These are phyloP conservation scores for Trichoderma brevicompactum DNA, from an alignment of 2,329 filamentous ascomycete species.

Conservation along the genomic window DNA sequence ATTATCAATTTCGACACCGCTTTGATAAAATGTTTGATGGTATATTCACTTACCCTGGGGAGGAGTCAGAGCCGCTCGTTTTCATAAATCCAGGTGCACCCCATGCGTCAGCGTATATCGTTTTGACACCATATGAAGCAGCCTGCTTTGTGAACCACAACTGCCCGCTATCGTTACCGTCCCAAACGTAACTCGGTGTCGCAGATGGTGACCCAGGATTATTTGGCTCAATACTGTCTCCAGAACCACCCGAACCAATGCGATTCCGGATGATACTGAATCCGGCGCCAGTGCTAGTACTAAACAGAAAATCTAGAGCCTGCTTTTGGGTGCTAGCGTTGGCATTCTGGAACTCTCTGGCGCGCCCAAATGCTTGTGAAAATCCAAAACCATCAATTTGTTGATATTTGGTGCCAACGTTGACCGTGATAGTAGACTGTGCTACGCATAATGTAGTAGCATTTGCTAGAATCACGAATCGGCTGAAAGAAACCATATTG, in stretches of 20 bases:
- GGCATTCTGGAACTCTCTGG: conserved; percentile 15
- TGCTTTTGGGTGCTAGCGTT: conserved; percentile 17
- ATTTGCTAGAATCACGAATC: not conserved
- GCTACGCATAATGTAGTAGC: not conserved
- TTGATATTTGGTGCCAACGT: conserved; percentile 8
- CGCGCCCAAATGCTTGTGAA: conserved; percentile 18
- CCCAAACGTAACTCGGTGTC: conserved; percentile 8
- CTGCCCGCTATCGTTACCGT: conserved; percentile 13
- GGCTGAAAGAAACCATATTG: not conserved
- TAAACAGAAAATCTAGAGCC: conserved; percentile 14
- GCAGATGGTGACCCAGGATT: conserved; percentile 14
- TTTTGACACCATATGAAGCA: conserved; percentile 12
- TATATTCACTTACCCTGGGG: conserved; percentile 1
- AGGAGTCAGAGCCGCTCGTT: conserved; percentile 14
- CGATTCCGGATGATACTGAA: conserved; percentile 20
- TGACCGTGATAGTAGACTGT: conserved; percentile 13
- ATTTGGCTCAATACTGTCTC: conserved; percentile 20
- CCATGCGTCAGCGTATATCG: conserved; percentile 17
- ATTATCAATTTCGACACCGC: not conserved
- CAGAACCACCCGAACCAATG: conserved; percentile 17
- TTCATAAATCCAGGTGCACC: conserved; percentile 22
- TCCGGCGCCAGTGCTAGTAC: conserved; percentile 14
- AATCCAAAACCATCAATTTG: conserved; percentile 22
- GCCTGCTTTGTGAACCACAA: conserved; percentile 18
- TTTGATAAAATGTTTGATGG: not conserved